A percentile compares a stretch with the other conserved stretches of the same genome.
Conservation (phyloP, 2,329 filamentous ascomycete species). For the Arachnomyces sp. region DNA sequence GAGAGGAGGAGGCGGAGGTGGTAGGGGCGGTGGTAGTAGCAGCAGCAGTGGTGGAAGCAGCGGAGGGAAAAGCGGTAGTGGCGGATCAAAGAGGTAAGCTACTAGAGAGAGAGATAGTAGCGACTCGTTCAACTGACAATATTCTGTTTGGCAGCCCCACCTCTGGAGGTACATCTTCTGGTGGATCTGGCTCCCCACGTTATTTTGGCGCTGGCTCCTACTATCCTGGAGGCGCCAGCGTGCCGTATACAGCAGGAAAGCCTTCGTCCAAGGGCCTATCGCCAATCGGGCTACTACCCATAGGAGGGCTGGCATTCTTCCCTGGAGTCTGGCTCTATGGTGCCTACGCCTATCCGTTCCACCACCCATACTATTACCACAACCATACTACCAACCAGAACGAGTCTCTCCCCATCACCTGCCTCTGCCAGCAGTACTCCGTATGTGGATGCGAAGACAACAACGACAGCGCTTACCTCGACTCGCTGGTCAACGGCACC, state of each 20-base stretch:
- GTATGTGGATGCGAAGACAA: slow-evolving; percentile 52
- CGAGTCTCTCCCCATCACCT: slow-evolving; percentile 45
- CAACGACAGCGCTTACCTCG: slow-evolving; percentile 35
- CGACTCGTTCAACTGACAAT: slow-evolving; percentile 11
- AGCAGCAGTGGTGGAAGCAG: slow-evolving; percentile 20
- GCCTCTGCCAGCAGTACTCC: slow-evolving; percentile 46
- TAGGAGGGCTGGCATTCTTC: slow-evolving; percentile 40
- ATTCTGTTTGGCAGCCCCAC: slow-evolving; percentile 25
- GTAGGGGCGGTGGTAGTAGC: slow-evolving; percentile 31
- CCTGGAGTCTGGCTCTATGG: slow-evolving; percentile 49
- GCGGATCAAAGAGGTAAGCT: not conserved
- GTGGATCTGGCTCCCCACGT: slow-evolving; percentile 36
- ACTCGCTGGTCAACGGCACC: slow-evolving; percentile 35
- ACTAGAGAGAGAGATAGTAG: not conserved
- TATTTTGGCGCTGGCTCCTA: slow-evolving; percentile 43
- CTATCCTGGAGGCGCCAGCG: slow-evolving; percentile 47
- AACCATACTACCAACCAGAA: slow-evolving; percentile 39
- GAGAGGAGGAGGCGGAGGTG: slow-evolving; percentile 42
- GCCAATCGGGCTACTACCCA: slow-evolving; percentile 41
- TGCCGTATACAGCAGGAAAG: slow-evolving; percentile 42
- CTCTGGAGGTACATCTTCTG: slow-evolving; percentile 22
- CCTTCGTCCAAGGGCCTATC: slow-evolving; percentile 41
- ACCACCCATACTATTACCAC: slow-evolving; percentile 40
- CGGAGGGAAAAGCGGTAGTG: slow-evolving; percentile 17
- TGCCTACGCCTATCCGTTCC: slow-evolving; percentile 49